Evolutionary conservation across 2,329 filamentous ascomycete species (phyloP), one percentile per base, ranked within the genome.

Genomic region (Epichloe hybrida): DNA sequence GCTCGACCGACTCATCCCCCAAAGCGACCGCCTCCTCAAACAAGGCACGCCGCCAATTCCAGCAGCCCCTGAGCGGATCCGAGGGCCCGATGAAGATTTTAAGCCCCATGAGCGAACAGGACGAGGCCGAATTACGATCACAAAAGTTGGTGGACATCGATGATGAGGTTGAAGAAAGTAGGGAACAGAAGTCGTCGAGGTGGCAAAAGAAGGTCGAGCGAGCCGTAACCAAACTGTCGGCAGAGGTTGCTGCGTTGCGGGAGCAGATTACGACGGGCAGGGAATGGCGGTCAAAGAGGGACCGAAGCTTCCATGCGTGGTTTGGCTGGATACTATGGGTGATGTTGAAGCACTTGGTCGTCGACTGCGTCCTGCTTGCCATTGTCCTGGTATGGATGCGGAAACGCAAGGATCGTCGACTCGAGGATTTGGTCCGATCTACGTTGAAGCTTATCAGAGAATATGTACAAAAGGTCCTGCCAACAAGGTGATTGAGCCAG

Each of bases 211-310:
- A 86, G 58, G 84, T 97, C 54, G 91, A 97, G 69, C 79, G 83
- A 42, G 87, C 88, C 21, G 75, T 97, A 51, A 87, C 91, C 51
- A 87, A 89, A 59, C 82, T 97, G 69, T 95, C 90, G 5, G 86
- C 89, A 15, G 93, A 98, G 68, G 81, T 98, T 35, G 90, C 93
- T 1, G 93, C 93, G 0, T 69, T 97, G 54, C 79, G 93, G 37
- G 93, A 98, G 67, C 90, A 97, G 63, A 84, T 97, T 57, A 84
- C 88, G 50, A 78, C 81, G 0, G 82, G 87, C 0, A 76, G 86
- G 12, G 79, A 91, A 57, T 85, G 85, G 69, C 78, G 79, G 54
- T 76, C 79, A 17, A 79, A 78, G 57, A 83, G 77, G 57, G 77
- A 79, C 54, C 79, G 78, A 54, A 83, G 78, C 50, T 66, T 86